Evolutionary conservation across 2,329 filamentous ascomycete species (phyloP), one percentile per base, ranked within the genome.

Genomic region (Botrytis sinoallii): DNA sequence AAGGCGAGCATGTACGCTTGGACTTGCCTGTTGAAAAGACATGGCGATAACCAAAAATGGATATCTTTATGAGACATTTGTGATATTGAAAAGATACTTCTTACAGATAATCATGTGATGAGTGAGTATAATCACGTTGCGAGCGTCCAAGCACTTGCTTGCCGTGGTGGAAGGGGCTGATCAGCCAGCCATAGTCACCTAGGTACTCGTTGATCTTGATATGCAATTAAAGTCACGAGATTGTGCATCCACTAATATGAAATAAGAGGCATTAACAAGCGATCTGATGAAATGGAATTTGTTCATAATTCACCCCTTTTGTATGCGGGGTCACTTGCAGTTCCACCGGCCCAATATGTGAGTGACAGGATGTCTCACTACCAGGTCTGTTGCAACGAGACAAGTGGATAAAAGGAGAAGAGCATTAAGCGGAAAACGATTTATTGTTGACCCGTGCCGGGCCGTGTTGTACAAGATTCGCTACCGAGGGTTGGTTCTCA

Each of bases 401-500:
- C 20, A 57, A 18, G n/a, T 25, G 18, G 46, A 32, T 6, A 18
- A 68, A 57, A 42, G 66, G 66, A 69, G 35, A 57, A 42, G 38
- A n/a, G 48, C 38, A 69, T 42, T 22, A 42, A 68, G 48, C 66
- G 35, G 66, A 48, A 67, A 66, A 42, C 25, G 35, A 48, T 65
- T 65, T 22, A 20, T 22, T 67, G 32, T 29, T 57, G 35, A 29
- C 5, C 9, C 35, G 66, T 32, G 20, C 66, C 66, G 48, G 66
- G 66, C 48, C 48, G 66, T 25, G 48, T 68, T 9, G 66, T 42
- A 57, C 48, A 68, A 32, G 48, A 68, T 57, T 68, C 66, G 48
- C 66, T 68, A 68, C 65, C 65, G 65, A 57, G 20, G 65, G 65
- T 32, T 67, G 20, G 22, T 38, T 55, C 22, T 68, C 65, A 68